phyloP scores from a whole-genome alignment of 1,284 basidiomycete species.

The Heliocybe sulcata region DNA sequence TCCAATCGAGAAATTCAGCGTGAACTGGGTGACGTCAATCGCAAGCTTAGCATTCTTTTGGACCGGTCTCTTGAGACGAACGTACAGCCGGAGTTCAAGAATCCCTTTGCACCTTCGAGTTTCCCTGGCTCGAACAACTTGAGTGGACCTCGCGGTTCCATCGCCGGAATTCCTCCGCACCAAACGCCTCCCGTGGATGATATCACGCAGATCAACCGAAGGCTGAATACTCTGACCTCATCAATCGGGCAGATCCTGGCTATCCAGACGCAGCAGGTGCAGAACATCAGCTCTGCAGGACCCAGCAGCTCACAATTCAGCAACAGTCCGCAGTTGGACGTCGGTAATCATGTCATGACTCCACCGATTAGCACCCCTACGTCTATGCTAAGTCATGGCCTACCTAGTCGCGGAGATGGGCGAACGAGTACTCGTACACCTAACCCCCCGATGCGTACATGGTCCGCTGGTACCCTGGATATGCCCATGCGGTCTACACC shows the following conservation, averaged over 20 bases:
- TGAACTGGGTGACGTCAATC: constrained; percentile 65
- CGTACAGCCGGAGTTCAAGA: constrained; percentile 65
- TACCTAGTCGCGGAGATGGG: constrained; percentile 55
- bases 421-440: constrained; percentile 47
- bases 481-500: constrained; percentile 52
- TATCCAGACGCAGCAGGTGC: constrained; percentile 66
- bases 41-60: constrained; percentile 70
- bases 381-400: constrained; percentile 42
- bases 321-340: constrained; percentile 1
- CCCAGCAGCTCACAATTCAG: neutral
- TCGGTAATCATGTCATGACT: constrained; percentile 33
- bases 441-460: constrained; percentile 68
- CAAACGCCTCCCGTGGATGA: constrained; percentile 61
- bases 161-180: constrained; percentile 58
- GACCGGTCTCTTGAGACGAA: constrained; percentile 47
- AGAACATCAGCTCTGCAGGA: neutral
- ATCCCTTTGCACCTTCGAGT: constrained; percentile 54
- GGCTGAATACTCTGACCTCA: constrained; percentile 74
- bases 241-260: constrained; percentile 83
- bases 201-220: constrained; percentile 70
- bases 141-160: constrained; percentile 49
- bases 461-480: constrained; percentile 75
- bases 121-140: constrained; percentile 13
- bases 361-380: constrained; percentile 29
- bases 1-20: constrained; percentile 67